phyloP scores from a whole-genome alignment of 192 early-diverging fungal species.

The Chytriomyces confervae region DNA sequence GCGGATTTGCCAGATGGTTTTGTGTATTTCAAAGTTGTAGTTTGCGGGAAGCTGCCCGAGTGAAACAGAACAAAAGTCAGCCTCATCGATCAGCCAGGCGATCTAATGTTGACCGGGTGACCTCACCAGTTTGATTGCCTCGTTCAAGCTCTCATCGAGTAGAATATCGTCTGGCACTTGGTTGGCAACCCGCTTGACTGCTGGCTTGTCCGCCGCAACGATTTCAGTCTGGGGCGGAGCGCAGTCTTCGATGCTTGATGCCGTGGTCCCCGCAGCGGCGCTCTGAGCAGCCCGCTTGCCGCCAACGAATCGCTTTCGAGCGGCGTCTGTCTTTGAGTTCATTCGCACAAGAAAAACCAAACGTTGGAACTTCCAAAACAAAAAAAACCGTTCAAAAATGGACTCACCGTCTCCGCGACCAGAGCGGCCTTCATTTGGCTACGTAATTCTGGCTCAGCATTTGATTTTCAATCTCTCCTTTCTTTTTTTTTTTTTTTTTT shows the following conservation, averaged over 20 bases:
- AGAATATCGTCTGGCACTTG: constrained; percentile 88
- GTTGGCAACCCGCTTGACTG: constrained; percentile 56
- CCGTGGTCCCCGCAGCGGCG: not conserved
- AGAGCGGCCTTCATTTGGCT: not conserved
- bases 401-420: not conserved
- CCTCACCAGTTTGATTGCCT: constrained; percentile 74
- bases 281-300: constrained; percentile 6
- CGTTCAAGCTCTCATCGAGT: constrained; percentile 78
- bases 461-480: too few species aligned
- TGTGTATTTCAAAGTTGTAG: constrained; percentile 99
- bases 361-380: constrained; percentile 10
- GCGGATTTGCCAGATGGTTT: constrained; percentile 89
- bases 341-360: constrained; percentile 8
- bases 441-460: too few species aligned
- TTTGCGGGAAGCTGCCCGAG: constrained; percentile 76
- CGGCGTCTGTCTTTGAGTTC: constrained; percentile 35
- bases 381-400: not conserved
- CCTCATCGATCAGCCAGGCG: not conserved
- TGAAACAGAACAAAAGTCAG: not conserved
- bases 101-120: not conserved
- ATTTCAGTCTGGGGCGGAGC: not conserved
- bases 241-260: constrained; percentile 8
- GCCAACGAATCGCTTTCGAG: constrained; percentile 55
- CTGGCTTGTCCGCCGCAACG: not conserved
- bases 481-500: too few species aligned